Evolutionary conservation across 2,329 filamentous ascomycete species (phyloP).

Genomic region (Leptographium lundbergii): DNA sequence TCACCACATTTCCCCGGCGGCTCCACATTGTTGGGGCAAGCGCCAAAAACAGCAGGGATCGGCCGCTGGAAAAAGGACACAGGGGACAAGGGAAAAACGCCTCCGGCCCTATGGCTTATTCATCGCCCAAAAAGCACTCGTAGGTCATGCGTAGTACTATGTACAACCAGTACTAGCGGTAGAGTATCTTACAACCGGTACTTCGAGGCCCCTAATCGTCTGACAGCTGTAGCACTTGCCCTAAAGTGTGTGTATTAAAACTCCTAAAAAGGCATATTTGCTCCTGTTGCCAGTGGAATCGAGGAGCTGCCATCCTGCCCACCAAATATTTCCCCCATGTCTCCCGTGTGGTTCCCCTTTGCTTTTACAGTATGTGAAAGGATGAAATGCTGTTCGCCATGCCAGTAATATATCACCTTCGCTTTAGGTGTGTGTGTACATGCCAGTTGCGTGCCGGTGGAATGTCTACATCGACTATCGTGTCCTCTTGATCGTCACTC

Average conservation of each 20-base stretch:
- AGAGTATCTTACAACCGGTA: too few species aligned
- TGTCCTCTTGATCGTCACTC: neutral
- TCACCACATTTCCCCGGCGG: neutral
- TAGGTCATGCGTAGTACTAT: neutral
- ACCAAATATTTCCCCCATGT: neutral
- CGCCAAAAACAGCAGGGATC: neutral
- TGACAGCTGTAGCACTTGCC: neutral
- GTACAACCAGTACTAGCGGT: too few species aligned
- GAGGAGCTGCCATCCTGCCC: neutral
- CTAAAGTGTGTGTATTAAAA: neutral
- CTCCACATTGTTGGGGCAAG: neutral
- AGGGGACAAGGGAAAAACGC: neutral
- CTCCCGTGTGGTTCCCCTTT: neutral
- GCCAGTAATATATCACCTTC: neutral
- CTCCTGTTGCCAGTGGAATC: neutral
- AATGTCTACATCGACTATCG: neutral
- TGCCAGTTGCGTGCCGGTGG: neutral
- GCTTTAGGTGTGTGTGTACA: neutral
- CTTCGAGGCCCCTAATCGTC: neutral
- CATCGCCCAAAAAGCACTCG: neutral
- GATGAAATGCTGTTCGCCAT: neutral
- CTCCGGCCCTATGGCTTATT: neutral
- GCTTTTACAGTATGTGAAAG: neutral
- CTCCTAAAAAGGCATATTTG: neutral
- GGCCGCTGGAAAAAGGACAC: neutral